Conservation (phyloP, 331 rosid species). For the Quercus phellos region DNA sequence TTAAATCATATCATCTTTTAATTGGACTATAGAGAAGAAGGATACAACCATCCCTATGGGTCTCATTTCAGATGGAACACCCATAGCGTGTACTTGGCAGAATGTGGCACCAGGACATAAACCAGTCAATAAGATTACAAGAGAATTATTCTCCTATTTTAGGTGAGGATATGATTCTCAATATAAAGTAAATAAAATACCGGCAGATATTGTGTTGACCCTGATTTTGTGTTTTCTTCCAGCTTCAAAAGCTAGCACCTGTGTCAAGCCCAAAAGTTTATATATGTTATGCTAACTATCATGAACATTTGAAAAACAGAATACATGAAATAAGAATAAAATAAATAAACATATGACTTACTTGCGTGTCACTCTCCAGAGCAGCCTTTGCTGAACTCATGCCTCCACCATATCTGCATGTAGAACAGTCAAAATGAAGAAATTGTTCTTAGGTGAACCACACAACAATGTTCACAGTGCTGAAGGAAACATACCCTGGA, state of each 20-base stretch:
- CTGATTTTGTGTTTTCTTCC: slow-evolving; percentile 78
- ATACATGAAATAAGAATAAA: background rate
- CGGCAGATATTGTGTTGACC: slow-evolving; percentile 89
- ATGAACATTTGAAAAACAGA: background rate
- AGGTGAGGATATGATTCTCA: background rate
- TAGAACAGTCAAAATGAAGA: background rate
- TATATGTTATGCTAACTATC: background rate
- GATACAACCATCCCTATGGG: background rate
- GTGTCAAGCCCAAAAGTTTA: background rate
- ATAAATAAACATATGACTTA: slow-evolving; percentile 24
- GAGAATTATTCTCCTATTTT: background rate
- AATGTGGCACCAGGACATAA: background rate
- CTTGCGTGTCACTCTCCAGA: slow-evolving; percentile 89
- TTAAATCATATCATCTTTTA: background rate
- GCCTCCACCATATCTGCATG: slow-evolving; percentile 87
- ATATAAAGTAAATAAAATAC: slow-evolving; percentile 25
- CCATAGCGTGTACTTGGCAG: background rate
- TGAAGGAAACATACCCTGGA: slow-evolving; percentile 59
- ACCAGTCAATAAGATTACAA: background rate
- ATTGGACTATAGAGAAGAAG: background rate
- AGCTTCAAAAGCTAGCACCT: slow-evolving; percentile 98
- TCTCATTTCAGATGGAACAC: background rate
- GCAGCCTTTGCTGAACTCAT: slow-evolving; percentile 99
- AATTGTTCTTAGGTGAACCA: background rate
- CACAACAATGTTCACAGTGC: background rate